Evolutionary conservation across 2,329 filamentous ascomycete genomes (phyloP).

Genomic region (Zalaria sp.): DNA sequence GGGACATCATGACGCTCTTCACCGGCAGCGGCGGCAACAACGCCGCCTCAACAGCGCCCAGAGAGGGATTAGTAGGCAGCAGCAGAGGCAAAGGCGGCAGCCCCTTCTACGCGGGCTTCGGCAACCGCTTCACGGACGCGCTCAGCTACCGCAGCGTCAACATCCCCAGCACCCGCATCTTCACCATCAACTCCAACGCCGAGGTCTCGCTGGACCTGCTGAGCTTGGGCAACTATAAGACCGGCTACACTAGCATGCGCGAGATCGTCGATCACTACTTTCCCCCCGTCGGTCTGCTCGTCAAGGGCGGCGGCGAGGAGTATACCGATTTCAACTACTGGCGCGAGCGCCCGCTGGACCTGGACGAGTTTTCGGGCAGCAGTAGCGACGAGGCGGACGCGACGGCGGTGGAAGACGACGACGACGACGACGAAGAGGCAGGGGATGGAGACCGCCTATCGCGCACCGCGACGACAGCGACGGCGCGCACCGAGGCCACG

Average conservation of each 20-base stretch:
- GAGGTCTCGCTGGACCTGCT: constrained; percentile 87
- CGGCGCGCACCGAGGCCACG: constrained; percentile 1
- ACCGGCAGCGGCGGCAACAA: constrained; percentile 21
- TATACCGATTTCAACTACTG: constrained; percentile 98
- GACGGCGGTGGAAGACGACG: constrained; percentile 4
- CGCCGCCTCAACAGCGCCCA: constrained; percentile 6
- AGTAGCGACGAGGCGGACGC: constrained; percentile 44
- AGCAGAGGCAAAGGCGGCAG: constrained; percentile 14
- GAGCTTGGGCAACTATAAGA: constrained; percentile 86
- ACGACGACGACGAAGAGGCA: constrained; percentile 4
- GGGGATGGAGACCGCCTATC: neutral
- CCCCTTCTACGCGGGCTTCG: constrained; percentile 94
- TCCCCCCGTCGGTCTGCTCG: constrained; percentile 73
- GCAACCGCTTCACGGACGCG: constrained; percentile 90
- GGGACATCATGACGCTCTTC: constrained; percentile 86
- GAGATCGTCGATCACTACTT: constrained; percentile 98
- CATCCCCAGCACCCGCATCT: constrained; percentile 86
- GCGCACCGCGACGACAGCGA: neutral
- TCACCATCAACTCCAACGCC: constrained; percentile 96
- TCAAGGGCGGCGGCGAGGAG: constrained; percentile 81
- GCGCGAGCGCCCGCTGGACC: constrained; percentile 69
- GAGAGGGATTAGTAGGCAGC: neutral
- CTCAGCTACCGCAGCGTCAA: constrained; percentile 92
- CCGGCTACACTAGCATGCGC: constrained; percentile 92
- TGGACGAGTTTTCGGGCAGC: constrained; percentile 80